Conservation (phyloP, 2,329 filamentous ascomycete species). For the Epichloe typhina region DNA sequence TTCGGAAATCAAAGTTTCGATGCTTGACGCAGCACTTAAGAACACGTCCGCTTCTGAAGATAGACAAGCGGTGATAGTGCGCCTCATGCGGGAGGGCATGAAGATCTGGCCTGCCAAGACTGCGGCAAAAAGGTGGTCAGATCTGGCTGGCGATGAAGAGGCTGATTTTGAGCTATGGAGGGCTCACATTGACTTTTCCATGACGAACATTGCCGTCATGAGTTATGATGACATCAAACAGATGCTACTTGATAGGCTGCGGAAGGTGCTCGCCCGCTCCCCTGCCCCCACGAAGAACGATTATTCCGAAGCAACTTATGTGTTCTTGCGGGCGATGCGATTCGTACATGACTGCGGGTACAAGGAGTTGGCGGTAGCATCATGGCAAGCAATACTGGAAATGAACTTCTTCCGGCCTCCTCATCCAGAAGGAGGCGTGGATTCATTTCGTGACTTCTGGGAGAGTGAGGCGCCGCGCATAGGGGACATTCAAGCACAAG, state of each 20-base stretch:
- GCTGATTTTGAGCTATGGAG: conserved; percentile 52
- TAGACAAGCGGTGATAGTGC: conserved; percentile 49
- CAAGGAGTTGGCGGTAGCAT: conserved; percentile 58
- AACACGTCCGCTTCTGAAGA: conserved; percentile 34
- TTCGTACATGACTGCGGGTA: conserved; percentile 70
- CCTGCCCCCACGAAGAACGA: conserved; percentile 1
- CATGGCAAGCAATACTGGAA: conserved; percentile 77
- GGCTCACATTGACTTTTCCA: conserved; percentile 57
- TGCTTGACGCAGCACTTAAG: conserved; percentile 64
- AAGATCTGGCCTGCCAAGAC: conserved; percentile 57
- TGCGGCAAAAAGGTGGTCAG: conserved; percentile 51
- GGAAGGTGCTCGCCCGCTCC: conserved; percentile 7
- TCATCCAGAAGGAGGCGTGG: conserved; percentile 14
- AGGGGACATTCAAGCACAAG: conserved; percentile 57
- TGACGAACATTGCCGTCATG: conserved; percentile 54
- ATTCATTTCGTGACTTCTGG: conserved; percentile 64
- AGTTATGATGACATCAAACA: conserved; percentile 52
- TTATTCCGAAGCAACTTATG: conserved; percentile 38
- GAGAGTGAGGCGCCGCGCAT: conserved; percentile 69
- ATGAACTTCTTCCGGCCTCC: conserved; percentile 44
- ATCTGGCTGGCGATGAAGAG: conserved; percentile 19
- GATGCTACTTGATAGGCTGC: conserved; percentile 42
- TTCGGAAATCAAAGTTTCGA: conserved; percentile 65
- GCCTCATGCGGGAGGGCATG: conserved; percentile 60
- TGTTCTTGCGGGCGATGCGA: conserved; percentile 61